A percentile compares a stretch with the other conserved stretches of the same genome.
phyloP scores from a whole-genome alignment of 1,139 yeast genomes.

The Pichia sp. region DNA sequence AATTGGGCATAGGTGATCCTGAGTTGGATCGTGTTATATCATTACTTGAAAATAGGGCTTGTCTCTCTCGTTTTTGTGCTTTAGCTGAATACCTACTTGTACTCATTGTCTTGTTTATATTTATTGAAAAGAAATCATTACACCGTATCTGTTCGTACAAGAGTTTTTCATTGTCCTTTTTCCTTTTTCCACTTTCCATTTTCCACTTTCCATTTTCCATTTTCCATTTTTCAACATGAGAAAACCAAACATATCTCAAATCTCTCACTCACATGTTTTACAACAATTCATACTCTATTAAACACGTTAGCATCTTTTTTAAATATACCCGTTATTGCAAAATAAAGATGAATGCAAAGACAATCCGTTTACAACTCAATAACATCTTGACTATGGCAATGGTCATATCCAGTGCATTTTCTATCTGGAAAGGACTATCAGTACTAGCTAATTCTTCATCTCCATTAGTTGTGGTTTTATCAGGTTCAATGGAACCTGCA shows the following conservation, averaged over 20 bases:
- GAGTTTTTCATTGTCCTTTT: too few relatives aligned
- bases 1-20: conserved; percentile 1
- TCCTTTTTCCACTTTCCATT: too few relatives aligned
- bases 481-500: conserved; percentile 99
- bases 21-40: conserved; percentile 7
- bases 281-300: too few relatives aligned
- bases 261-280: too few relatives aligned
- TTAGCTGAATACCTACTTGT: conserved; percentile 30
- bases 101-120: conserved; percentile 20
- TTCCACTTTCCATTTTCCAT: too few relatives aligned
- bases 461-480: conserved; percentile 92
- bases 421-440: conserved; percentile 84
- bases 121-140: too few relatives aligned
- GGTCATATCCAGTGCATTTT: conserved; percentile 81
- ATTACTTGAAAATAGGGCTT: conserved; percentile 23
- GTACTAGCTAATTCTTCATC: conserved; percentile 78
- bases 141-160: too few relatives aligned
- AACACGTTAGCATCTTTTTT: too few relatives aligned
- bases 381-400: conserved; percentile 63
- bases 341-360: conserved; percentile 27
- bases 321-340: too few relatives aligned
- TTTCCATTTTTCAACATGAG: too few relatives aligned
- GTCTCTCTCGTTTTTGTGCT: conserved; percentile 29
- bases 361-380: conserved; percentile 25
- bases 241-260: too few relatives aligned